Conservation (phyloP, 2,329 filamentous ascomycete species). For the Fusarium begoniae region DNA sequence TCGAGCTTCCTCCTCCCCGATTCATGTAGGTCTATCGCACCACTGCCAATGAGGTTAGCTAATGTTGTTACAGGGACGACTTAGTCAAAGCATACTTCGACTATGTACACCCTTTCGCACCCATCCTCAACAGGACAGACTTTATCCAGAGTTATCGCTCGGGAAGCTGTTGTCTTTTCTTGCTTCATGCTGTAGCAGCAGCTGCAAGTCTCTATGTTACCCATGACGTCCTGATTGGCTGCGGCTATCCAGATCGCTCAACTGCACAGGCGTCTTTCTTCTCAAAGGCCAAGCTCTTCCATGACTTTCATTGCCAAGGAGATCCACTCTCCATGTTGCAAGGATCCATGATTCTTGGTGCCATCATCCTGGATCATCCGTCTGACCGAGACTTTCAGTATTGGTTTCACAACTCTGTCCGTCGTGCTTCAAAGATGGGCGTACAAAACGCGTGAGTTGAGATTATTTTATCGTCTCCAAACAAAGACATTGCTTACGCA, state of each 20-base stretch:
- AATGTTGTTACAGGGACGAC: background rate
- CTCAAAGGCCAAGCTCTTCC: conserved; percentile 28
- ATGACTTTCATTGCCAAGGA: conserved; percentile 26
- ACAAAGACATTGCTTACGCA: fast-evolving
- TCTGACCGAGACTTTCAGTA: conserved; percentile 29
- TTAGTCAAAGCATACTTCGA: conserved; percentile 27
- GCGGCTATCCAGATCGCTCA: conserved; percentile 13
- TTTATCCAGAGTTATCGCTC: conserved; percentile 17
- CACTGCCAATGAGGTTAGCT: fast-evolving
- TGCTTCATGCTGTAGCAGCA: conserved; percentile 8
- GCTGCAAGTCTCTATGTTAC: background rate
- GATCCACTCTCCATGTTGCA: conserved; percentile 15
- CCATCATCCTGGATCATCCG: conserved; percentile 17
- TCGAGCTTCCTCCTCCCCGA: conserved; percentile 12
- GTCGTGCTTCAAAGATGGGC: conserved; percentile 9
- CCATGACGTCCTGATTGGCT: conserved; percentile 6
- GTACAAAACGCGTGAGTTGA: conserved; percentile 4
- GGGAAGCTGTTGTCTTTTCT: conserved; percentile 14
- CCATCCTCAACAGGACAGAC: conserved; percentile 4
- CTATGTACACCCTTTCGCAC: conserved; percentile 19
- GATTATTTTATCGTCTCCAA: fast-evolving
- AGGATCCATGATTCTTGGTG: conserved; percentile 18
- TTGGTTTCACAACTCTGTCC: conserved; percentile 31
- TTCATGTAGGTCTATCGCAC: background rate
- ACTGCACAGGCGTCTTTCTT: conserved; percentile 21